A percentile compares a stretch with the other conserved stretches of the same genome.
phyloP scores from a whole-genome alignment of 192 early-diverging fungal genomes.

The Linnemannia zychae region DNA sequence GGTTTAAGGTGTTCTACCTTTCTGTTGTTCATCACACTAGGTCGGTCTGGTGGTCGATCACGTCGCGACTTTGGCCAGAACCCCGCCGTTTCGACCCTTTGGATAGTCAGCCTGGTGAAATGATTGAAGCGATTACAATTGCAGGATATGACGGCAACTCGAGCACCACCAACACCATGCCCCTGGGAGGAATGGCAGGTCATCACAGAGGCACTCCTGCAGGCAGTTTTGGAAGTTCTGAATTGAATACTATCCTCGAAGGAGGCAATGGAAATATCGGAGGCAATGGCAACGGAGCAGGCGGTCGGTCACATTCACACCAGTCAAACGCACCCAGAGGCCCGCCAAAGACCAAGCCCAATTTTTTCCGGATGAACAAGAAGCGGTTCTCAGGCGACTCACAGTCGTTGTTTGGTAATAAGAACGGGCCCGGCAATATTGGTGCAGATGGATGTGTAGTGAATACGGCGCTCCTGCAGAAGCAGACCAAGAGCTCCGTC shows the following conservation, averaged over 20 bases:
- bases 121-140: slow-evolving; percentile 45
- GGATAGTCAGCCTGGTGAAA: slow-evolving; percentile 11
- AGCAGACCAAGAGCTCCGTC: slow-evolving; percentile 25
- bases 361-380: slow-evolving; percentile 50
- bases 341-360: slow-evolving; percentile 29
- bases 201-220: slow-evolving; percentile 39
- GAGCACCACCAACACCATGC: slow-evolving; percentile 16
- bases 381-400: slow-evolving; percentile 53
- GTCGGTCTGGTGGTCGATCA: slow-evolving; percentile 43
- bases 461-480: slow-evolving; percentile 41
- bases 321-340: background rate
- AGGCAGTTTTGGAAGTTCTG: slow-evolving; percentile 36
- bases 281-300: background rate
- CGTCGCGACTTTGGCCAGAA: slow-evolving; percentile 47
- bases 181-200: slow-evolving; percentile 14
- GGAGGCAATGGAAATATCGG: background rate
- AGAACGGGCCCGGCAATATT: slow-evolving; percentile 22
- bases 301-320: slow-evolving; percentile 26
- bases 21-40: slow-evolving; percentile 44
- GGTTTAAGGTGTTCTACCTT: slow-evolving; percentile 45
- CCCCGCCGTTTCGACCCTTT: slow-evolving; percentile 10
- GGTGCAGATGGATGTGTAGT: slow-evolving; percentile 46
- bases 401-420: slow-evolving; percentile 27
- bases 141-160: slow-evolving; percentile 43
- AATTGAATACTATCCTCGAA: slow-evolving; percentile 40